Percentiles rank a stretch among this genome's conserved stretches.
phyloP scores from a whole-genome alignment of 345 rosid species.

The Citrus sp. region DNA sequence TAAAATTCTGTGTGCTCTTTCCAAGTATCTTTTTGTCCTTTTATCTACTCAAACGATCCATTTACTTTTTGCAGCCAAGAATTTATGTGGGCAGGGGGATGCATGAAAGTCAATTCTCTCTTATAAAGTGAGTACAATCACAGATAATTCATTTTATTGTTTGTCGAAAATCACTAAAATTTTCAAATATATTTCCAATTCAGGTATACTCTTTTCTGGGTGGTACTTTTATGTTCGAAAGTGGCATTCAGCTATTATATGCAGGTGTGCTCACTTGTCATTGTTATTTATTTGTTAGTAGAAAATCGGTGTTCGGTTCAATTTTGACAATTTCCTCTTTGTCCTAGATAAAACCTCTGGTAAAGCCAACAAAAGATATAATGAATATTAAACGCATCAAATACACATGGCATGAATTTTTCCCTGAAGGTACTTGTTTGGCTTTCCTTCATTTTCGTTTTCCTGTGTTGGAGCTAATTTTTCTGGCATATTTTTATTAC shows the following conservation, averaged over 20 bases:
- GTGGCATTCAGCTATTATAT: conserved; percentile 70
- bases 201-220: conserved; percentile 94
- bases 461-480: conserved; percentile 11
- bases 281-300: neutral
- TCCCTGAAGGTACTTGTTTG: conserved; percentile 59
- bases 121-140: conserved; percentile 67
- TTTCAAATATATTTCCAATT: conserved; percentile 11
- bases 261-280: conserved; percentile 50
- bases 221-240: conserved; percentile 69
- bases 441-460: conserved; percentile 11
- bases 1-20: neutral
- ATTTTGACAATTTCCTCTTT: conserved; percentile 15
- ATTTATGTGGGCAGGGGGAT: conserved; percentile 93
- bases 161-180: conserved; percentile 3
- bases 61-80: conserved; percentile 70
- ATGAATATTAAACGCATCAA: conserved; percentile 61
- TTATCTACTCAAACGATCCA: conserved; percentile 19
- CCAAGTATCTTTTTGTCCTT: neutral
- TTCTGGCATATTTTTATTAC: conserved; percentile 10
- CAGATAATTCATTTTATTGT: conserved; percentile 8
- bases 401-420: conserved; percentile 90
- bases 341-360: conserved; percentile 71
- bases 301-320: neutral
- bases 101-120: conserved; percentile 96
- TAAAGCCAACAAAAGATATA: conserved; percentile 86